Percentiles rank a stretch among this genome's conserved stretches.
Conservation (phyloP, 495 filamentous ascomycete genomes). For the Penicillium ochrochloron region DNA sequence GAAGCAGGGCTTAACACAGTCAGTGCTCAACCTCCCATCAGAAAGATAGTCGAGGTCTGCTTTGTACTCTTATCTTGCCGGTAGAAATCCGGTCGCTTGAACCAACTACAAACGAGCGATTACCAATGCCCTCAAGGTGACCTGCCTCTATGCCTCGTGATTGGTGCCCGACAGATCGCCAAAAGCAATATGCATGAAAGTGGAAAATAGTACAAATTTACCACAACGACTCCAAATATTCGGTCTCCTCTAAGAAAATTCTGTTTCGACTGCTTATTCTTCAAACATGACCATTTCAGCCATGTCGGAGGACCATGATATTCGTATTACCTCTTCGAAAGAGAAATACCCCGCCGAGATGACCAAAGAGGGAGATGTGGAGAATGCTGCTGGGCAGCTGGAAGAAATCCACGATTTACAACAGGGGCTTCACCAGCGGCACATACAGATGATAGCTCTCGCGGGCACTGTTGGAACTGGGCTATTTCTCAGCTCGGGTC, state of each 20-base stretch:
- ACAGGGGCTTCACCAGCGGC: conserved; percentile 37
- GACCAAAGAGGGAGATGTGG: conserved; percentile 14
- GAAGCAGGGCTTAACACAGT: neutral
- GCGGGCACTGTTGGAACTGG: conserved; percentile 47
- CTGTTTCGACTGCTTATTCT: neutral
- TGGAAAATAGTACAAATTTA: conserved; percentile 4
- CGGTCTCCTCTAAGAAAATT: neutral
- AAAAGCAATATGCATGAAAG: neutral
- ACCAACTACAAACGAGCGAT: conserved; percentile 15
- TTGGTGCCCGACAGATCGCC: conserved; percentile 6
- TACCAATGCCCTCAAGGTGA: conserved; percentile 10
- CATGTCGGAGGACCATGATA: conserved; percentile 3
- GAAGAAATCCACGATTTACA: conserved; percentile 19
- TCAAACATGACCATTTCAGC: conserved; percentile 1
- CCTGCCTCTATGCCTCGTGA: neutral
- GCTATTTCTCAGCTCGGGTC: conserved; percentile 53
- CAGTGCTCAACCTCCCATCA: neutral
- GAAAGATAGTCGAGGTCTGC: neutral
- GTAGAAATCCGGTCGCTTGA: conserved; percentile 9
- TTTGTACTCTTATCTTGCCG: neutral
- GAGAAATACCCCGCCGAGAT: conserved; percentile 14
- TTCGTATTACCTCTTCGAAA: conserved; percentile 4
- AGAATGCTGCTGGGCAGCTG: conserved; percentile 17
- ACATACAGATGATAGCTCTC: conserved; percentile 53
- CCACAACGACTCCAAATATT: neutral